Evolutionary conservation across 768 basidiomycete genomes (phyloP).

Genomic region (Xerocomellus intermedius): DNA sequence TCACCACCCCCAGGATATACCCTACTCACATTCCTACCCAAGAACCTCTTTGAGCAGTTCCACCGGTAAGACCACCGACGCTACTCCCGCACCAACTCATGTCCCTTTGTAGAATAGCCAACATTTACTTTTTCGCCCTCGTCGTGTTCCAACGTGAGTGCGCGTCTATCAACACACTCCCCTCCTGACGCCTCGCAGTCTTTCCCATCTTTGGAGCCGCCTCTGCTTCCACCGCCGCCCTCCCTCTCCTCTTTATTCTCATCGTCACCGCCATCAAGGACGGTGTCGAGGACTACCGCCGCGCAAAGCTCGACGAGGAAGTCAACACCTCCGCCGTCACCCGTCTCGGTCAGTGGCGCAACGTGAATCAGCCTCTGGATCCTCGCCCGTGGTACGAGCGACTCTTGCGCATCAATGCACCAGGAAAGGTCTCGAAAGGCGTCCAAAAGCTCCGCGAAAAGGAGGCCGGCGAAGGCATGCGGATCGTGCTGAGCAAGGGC

Average conservation of each 20-base stretch:
- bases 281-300: constrained; percentile 93
- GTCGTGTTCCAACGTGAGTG: constrained; percentile 74
- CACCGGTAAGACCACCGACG: constrained; percentile 52
- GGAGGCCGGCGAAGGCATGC: constrained; percentile 69
- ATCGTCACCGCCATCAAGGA: constrained; percentile 92
- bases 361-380: constrained; percentile 84
- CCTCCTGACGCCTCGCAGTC: constrained; percentile 42
- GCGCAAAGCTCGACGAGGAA: constrained; percentile 82
- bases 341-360: constrained; percentile 84
- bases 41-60: constrained; percentile 95
- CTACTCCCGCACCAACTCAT: background rate
- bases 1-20: constrained; percentile 70
- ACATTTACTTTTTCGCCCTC: constrained; percentile 86
- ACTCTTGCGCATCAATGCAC: constrained; percentile 65
- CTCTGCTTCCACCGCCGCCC: constrained; percentile 72
- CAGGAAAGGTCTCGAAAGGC: constrained; percentile 79
- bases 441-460: constrained; percentile 80
- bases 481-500: constrained; percentile 56
- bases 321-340: constrained; percentile 95
- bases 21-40: constrained; percentile 84
- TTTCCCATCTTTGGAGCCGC: constrained; percentile 92
- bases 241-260: constrained; percentile 87
- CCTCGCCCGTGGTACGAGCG: constrained; percentile 73
- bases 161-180: background rate
- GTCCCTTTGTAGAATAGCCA: constrained; percentile 61